Evolutionary conservation across 2,329 filamentous ascomycete species (phyloP), one percentile per base, ranked within the genome.

Genomic region (Xylaria sp.): DNA sequence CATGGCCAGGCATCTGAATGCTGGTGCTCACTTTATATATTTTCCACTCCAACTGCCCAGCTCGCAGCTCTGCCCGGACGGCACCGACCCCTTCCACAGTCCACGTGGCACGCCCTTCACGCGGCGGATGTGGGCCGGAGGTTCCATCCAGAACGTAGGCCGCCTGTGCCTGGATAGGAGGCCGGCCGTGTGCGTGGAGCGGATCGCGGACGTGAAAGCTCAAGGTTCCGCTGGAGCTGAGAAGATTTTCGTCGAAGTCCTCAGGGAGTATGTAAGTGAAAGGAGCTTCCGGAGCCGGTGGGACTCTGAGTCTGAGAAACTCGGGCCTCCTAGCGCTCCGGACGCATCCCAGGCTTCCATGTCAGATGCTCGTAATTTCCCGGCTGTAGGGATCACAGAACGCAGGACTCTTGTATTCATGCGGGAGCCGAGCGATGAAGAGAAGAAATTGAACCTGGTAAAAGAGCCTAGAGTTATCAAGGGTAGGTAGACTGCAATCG

Each of bases 121-220:
- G 60, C 88, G 92, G 25, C 90, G 96, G 20, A 89, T 99, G 83
- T 99, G 96, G 96, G 93, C 93, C 15, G 94, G 94, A 39, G 96
- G 95, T 0, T 86, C 86, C 50, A 81, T 98, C 9, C 78, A 77
- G 1, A 92, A 92, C 73, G 79, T 81, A 20, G 68, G 39, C 6
- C 75, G 75, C 3, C 71, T 88, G 67, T 52, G 67, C 6, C 72
- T 88, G 3, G 81, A 86, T 63, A 80, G 81, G 2, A 64, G 80
- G 12, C 66, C 76, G 0, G 84, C 76, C 23, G 72, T 81, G 2
- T 89, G 87, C 50, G 74, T 78, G 10, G 87, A 89, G 79, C 76
- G 70, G 7, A 80, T 88, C 31, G 80, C 75, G 23, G 79, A 81
- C 54, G 83, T 83, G 18, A 70, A 70, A 0, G 73, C 82, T 23